Evolutionary conservation across 1,139 yeast genomes (phyloP).

Genomic region (Pneumocystis canis): DNA sequence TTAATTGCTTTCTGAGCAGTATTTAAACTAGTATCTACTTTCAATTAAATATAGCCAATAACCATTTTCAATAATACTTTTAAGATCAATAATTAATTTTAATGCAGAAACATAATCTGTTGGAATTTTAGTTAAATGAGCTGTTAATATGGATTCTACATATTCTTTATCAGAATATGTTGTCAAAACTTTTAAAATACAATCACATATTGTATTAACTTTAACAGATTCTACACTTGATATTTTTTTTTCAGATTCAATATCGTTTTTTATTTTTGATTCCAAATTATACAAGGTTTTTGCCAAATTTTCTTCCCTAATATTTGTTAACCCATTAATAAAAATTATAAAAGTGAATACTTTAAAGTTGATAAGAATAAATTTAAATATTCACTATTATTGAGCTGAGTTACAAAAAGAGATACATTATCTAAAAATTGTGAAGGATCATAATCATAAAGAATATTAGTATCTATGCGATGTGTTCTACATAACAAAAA

Average conservation of each 20-base stretch:
- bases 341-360: conserved; percentile 5
- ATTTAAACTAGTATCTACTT: conserved; percentile 17
- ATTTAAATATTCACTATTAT: conserved; percentile 62
- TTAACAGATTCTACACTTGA: conserved; percentile 29
- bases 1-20: conserved; percentile 46
- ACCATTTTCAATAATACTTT: conserved; percentile 3
- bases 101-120: conserved; percentile 71
- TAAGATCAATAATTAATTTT: conserved; percentile 30
- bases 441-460: conserved; percentile 74
- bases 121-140: conserved; percentile 83
- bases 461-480: conserved; percentile 75
- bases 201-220: conserved; percentile 64
- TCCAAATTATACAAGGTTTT: conserved; percentile 74
- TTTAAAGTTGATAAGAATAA: conserved; percentile 72
- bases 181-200: conserved; percentile 42
- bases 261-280: conserved; percentile 4
- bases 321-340: not conserved
- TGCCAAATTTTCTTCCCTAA: conserved; percentile 65
- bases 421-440: conserved; percentile 51
- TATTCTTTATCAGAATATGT: conserved; percentile 43
- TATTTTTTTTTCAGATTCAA: not conserved
- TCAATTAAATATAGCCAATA: conserved; percentile 16
- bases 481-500: conserved; percentile 77
- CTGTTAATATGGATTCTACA: conserved; percentile 70
- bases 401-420: conserved; percentile 56